These are phyloP conservation scores for Boletellus sp. DNA, from an alignment of 768 basidiomycete species.

Conservation along the genomic window DNA sequence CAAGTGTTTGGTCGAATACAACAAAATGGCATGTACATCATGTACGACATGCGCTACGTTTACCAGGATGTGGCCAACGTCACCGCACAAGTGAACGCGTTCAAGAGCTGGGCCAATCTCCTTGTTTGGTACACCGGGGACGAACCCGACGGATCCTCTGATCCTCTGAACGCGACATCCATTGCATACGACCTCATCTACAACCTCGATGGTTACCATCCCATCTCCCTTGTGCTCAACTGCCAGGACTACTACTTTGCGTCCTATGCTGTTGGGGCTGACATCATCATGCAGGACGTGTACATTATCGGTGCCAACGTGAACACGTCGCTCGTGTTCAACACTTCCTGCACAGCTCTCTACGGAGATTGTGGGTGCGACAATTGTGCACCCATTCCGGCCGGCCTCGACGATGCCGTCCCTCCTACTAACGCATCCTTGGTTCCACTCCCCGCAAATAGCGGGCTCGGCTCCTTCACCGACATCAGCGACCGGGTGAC, in stretches of 20 bases:
- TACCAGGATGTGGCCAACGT: slow-evolving; percentile 63
- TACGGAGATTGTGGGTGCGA: slow-evolving; percentile 76
- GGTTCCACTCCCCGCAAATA: slow-evolving; percentile 17
- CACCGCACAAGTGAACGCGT: slow-evolving; percentile 58
- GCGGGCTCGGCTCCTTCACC: slow-evolving; percentile 40
- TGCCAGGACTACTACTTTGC: slow-evolving; percentile 64
- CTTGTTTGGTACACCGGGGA: slow-evolving; percentile 71
- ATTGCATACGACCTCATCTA: slow-evolving; percentile 55
- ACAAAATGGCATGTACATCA: slow-evolving; percentile 59
- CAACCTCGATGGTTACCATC: slow-evolving; percentile 63
- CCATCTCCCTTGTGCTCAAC: slow-evolving; percentile 60
- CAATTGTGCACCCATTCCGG: slow-evolving; percentile 43
- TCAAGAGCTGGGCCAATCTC: slow-evolving; percentile 66
- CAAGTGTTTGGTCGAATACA: slow-evolving; percentile 65
- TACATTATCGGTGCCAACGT: slow-evolving; percentile 51
- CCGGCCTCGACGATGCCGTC: slow-evolving; percentile 38
- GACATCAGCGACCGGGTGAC: slow-evolving; percentile 70
- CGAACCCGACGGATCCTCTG: slow-evolving; percentile 67
- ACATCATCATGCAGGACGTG: slow-evolving; percentile 67
- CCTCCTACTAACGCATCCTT: slow-evolving; percentile 21
- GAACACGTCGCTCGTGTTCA: slow-evolving; percentile 56
- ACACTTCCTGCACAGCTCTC: slow-evolving; percentile 56
- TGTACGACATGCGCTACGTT: slow-evolving; percentile 78
- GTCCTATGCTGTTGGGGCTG: slow-evolving; percentile 57
- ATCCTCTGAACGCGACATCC: slow-evolving; percentile 55